Evolutionary conservation across 192 early-diverging fungal species (phyloP).

Genomic region (Backusella australiensis): DNA sequence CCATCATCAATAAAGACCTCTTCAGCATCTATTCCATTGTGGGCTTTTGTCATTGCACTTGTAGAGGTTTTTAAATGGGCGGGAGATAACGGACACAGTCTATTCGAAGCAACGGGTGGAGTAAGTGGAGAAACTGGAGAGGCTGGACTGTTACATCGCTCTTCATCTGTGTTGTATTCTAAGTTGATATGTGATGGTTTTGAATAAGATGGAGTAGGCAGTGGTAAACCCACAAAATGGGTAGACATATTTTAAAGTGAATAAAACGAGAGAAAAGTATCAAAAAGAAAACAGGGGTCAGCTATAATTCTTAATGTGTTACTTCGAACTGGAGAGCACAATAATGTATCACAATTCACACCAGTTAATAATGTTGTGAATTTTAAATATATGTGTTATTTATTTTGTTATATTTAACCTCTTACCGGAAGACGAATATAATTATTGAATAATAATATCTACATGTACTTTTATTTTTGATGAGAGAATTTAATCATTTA

Average conservation of each 20-base stretch:
- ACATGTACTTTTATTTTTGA: not conserved
- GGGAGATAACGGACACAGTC: not conserved
- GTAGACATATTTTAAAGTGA: constrained; percentile 1
- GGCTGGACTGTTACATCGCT: not conserved
- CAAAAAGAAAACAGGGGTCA: not conserved
- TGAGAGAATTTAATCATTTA: not conserved
- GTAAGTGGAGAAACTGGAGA: not conserved
- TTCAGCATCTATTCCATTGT: not conserved
- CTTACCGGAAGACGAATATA: not conserved
- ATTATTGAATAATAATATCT: not conserved
- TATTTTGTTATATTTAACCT: not conserved
- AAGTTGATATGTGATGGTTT: not conserved
- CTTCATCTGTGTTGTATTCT: not conserved
- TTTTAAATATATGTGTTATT: not conserved
- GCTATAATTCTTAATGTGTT: not conserved
- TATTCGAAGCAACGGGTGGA: not conserved
- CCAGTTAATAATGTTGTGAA: not conserved
- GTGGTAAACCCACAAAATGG: not conserved
- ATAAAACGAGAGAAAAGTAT: not conserved
- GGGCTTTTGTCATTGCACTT: not conserved
- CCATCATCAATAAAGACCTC: not conserved
- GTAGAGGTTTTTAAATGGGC: not conserved
- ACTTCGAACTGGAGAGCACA: not conserved
- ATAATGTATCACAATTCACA: not conserved
- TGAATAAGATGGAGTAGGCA: not conserved